These are phyloP conservation scores for Epichloe elymi DNA, from an alignment of 2,329 filamentous ascomycete species.

Conservation along the genomic window DNA sequence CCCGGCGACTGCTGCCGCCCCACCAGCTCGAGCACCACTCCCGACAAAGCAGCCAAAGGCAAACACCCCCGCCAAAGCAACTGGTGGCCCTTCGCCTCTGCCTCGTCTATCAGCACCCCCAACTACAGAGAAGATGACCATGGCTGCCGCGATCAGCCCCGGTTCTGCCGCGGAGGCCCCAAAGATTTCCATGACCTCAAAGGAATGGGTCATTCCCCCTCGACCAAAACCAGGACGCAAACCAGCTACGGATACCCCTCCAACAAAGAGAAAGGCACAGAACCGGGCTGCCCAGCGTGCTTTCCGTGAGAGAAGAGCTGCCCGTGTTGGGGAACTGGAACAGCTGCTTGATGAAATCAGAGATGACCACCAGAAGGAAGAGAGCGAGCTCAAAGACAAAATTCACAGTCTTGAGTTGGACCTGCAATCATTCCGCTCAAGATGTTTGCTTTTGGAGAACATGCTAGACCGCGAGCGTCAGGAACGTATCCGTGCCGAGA, in stretches of 20 bases:
- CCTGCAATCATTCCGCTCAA: constrained; percentile 49
- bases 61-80: constrained; percentile 13
- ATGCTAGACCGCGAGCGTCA: constrained; percentile 46
- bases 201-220: constrained; percentile 76
- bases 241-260: constrained; percentile 82
- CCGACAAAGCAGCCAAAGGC: constrained; percentile 9
- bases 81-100: constrained; percentile 12
- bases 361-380: constrained; percentile 41
- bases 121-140: constrained; percentile 29
- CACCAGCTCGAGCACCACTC: constrained; percentile 13
- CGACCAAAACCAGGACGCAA: constrained; percentile 85
- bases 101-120: constrained; percentile 22
- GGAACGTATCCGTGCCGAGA: constrained; percentile 31
- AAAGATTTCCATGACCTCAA: constrained; percentile 55
- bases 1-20: constrained; percentile 8
- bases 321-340: constrained; percentile 66
- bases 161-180: constrained; percentile 26
- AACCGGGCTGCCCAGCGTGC: constrained; percentile 85
- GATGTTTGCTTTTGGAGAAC: constrained; percentile 49
- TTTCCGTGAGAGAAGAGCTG: constrained; percentile 77
- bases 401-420: constrained; percentile 49
- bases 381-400: constrained; percentile 44
- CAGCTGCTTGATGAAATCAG: constrained; percentile 51
- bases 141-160: constrained; percentile 34
- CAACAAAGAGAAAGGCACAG: constrained; percentile 87